phyloP scores from a whole-genome alignment of 192 early-diverging fungal species.

The Coemansia sp. region DNA sequence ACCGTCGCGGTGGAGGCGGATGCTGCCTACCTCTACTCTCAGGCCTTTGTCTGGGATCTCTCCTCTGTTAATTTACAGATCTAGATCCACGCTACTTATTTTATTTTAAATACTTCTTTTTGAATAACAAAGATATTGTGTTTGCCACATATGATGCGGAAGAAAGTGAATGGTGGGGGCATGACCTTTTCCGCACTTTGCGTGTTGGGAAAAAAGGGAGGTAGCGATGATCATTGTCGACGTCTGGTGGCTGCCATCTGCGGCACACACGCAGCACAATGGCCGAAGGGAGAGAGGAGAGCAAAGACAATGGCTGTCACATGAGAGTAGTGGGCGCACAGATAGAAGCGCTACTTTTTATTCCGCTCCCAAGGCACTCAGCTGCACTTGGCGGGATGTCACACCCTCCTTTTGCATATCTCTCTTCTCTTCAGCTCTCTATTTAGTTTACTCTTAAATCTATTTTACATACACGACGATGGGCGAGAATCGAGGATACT shows the following conservation, averaged over 20 bases:
- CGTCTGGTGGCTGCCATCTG: neutral
- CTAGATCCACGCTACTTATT: neutral
- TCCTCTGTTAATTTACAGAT: neutral
- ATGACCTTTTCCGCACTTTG: neutral
- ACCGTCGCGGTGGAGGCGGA: neutral
- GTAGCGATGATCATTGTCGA: neutral
- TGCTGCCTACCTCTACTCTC: conserved; percentile 13
- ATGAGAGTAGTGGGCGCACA: neutral
- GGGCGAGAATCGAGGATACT: conserved; percentile 21
- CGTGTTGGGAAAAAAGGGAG: neutral
- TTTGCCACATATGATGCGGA: neutral
- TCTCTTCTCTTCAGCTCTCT: neutral
- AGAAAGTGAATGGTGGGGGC: neutral
- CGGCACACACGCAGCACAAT: neutral
- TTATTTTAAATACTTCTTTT: neutral
- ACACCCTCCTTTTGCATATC: neutral
- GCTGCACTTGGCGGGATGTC: neutral
- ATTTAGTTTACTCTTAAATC: neutral
- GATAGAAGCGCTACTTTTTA: neutral
- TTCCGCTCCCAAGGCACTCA: no score
- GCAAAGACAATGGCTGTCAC: neutral
- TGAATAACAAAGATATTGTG: neutral
- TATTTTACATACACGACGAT: conserved; percentile 3
- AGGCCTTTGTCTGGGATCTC: conserved; percentile 6
- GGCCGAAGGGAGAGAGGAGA: neutral